phyloP scores from a whole-genome alignment of 306 rosid genomes.

The Lathyrus sativus region DNA sequence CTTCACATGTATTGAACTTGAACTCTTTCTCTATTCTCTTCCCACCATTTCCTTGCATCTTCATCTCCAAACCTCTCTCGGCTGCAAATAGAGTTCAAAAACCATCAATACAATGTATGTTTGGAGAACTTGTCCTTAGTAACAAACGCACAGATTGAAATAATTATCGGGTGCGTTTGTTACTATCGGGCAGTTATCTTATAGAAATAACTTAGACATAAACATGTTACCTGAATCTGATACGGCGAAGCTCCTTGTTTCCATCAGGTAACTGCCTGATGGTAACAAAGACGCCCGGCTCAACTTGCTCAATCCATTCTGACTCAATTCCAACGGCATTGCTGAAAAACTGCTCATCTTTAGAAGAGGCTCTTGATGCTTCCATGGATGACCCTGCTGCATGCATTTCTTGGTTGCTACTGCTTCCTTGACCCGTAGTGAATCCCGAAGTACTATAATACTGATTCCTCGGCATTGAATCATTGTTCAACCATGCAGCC shows the following conservation, averaged over 20 bases:
- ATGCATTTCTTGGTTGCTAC: constrained; percentile 8
- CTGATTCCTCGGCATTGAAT: constrained; percentile 49
- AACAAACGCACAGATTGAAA: too few species aligned
- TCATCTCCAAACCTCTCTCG: constrained; percentile 81
- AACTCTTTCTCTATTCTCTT: constrained; percentile 80
- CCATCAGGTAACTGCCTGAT: constrained; percentile 80
- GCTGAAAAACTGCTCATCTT: constrained; percentile 76
- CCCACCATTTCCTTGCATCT: constrained; percentile 89
- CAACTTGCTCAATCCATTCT: constrained; percentile 90
- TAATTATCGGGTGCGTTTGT: too few species aligned
- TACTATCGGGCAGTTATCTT: neutral
- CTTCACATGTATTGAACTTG: constrained; percentile 77
- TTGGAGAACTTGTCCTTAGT: too few species aligned
- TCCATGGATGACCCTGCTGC: constrained; percentile 56
- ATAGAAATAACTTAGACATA: neutral
- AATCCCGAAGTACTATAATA: neutral
- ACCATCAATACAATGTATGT: constrained; percentile 6
- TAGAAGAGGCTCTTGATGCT: constrained; percentile 55
- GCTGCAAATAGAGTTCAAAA: constrained; percentile 48
- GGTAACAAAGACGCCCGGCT: constrained; percentile 85
- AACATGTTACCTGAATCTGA: constrained; percentile 71
- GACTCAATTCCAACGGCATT: constrained; percentile 75
- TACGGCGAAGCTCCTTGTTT: constrained; percentile 81
- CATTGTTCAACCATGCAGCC: constrained; percentile 46
- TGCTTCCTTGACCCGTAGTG: constrained; percentile 35